phyloP scores from a whole-genome alignment of 768 basidiomycete genomes.

The Psilocybe azurescens region DNA sequence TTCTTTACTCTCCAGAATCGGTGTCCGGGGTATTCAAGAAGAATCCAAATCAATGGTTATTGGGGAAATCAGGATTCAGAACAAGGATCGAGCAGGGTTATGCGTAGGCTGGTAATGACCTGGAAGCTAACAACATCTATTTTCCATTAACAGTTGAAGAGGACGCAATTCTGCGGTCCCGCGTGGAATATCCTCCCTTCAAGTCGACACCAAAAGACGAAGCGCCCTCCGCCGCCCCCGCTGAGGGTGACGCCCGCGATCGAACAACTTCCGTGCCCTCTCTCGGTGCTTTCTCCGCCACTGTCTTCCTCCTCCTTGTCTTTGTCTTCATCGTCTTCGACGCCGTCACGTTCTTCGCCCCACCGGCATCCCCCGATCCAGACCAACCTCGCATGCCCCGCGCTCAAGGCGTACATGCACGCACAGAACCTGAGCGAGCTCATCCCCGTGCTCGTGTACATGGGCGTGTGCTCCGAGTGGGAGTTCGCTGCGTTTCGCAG shows the following conservation, averaged over 20 bases:
- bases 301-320: background rate
- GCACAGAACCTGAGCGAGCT: constrained; percentile 29
- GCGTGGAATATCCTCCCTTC: background rate
- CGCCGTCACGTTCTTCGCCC: constrained; percentile 20
- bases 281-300: too few relatives aligned
- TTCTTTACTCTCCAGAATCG: background rate
- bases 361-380: constrained; percentile 22
- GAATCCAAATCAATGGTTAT: background rate
- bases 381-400: constrained; percentile 9
- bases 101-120: too few relatives aligned
- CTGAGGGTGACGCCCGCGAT: background rate
- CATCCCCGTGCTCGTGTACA: constrained; percentile 28
- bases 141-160: background rate
- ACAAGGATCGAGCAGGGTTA: too few relatives aligned
- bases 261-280: background rate
- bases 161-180: background rate
- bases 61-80: too few relatives aligned
- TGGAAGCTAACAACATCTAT: too few relatives aligned
- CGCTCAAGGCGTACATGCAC: constrained; percentile 23
- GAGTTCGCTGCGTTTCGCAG: background rate
- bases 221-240: background rate
- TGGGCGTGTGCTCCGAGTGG: constrained; percentile 12
- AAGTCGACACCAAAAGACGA: background rate
- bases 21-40: background rate
- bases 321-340: background rate